Evolutionary conservation across 2,329 filamentous ascomycete genomes (phyloP).

Genomic region (Grosmannia serpens): DNA sequence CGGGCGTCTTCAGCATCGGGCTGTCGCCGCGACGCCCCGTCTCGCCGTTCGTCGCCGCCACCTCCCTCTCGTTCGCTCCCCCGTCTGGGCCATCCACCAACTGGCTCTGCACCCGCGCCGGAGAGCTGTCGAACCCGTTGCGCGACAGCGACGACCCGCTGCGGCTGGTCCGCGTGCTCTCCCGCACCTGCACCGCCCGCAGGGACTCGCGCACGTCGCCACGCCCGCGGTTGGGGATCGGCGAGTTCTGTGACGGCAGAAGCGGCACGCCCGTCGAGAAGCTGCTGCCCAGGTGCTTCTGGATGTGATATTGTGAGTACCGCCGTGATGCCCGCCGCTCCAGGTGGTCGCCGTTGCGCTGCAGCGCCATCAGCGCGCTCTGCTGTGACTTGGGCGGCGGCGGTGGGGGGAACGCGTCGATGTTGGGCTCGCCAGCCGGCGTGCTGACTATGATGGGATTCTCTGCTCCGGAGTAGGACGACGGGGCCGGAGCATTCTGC

Average conservation of each 20-base stretch:
- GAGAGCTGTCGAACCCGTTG: constrained; percentile 37
- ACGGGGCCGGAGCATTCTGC: constrained; percentile 64
- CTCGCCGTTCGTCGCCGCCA: not conserved
- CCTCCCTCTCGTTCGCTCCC: constrained; percentile 12
- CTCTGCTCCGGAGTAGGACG: constrained; percentile 47
- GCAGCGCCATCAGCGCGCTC: constrained; percentile 81
- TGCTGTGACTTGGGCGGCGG: constrained; percentile 67
- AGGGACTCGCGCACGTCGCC: constrained; percentile 73
- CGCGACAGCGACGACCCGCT: constrained; percentile 33
- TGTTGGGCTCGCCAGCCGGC: constrained; percentile 36
- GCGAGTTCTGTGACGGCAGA: constrained; percentile 71
- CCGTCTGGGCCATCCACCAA: constrained; percentile 49
- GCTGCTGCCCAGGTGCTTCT: constrained; percentile 76
- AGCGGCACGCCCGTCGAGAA: constrained; percentile 69
- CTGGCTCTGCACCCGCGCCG: constrained; percentile 44
- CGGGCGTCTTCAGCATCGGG: constrained; percentile 45
- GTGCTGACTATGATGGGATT: constrained; percentile 19
- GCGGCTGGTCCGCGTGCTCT: constrained; percentile 36
- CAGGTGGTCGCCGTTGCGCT: constrained; percentile 73
- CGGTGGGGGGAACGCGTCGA: constrained; percentile 59
- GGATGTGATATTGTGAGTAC: constrained; percentile 95
- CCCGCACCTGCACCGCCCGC: constrained; percentile 49
- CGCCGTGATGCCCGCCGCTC: constrained; percentile 85
- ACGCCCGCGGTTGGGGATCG: constrained; percentile 73
- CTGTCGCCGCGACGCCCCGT: constrained; percentile 24